Evolutionary conservation across 768 basidiomycete genomes (phyloP), one percentile per base, ranked within the genome.

Genomic region (Cubamyces sp.): DNA sequence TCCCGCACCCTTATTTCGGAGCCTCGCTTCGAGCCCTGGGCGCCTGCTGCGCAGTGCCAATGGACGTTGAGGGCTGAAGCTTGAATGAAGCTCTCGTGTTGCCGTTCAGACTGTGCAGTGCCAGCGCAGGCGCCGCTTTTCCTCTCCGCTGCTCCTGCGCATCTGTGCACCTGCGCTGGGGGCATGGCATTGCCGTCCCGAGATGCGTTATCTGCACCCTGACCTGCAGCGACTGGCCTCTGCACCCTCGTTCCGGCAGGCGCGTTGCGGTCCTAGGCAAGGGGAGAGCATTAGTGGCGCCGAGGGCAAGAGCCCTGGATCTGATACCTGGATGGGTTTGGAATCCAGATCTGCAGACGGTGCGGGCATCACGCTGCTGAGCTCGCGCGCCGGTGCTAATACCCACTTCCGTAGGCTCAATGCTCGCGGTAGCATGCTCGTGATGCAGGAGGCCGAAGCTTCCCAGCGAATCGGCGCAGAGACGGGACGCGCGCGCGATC

Each of bases 191-290:
- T 56, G 14, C 54, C 54, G 54, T 45, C n/a, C 54, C 54, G 54
- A 30, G 43, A 21, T 45, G 54, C 45, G 54, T 56, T 56, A 56
- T 56, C 54, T 53, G 51, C 37, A 40, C 45, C 45, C 45, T 56
- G 46, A 47, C 47, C 54, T 53, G 51, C 37, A 23, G 51, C 39
- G 51, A 19, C 21, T 53, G 39, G 37, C 30, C n/a, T 53, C 41
- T 54, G n/a, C 40, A n/a, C 41, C 53, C 47, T 49, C 39, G 39
- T 54, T 54, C 40, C 53, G 25, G 41, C 21, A 54, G 21, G 41
- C n/a, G 41, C 5, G 41, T 42, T 54, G 53, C 53, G 28, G 53
- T 49, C 47, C 25, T 41, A 15, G 25, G 48, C 48, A 49, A 11
- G 26, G 14, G 19, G 26, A 25, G 28, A 30, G 48, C 12, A 30